Evolutionary conservation across 164 flowering plant genomes (phyloP).

Genomic region (Akebia trifoliata): DNA sequence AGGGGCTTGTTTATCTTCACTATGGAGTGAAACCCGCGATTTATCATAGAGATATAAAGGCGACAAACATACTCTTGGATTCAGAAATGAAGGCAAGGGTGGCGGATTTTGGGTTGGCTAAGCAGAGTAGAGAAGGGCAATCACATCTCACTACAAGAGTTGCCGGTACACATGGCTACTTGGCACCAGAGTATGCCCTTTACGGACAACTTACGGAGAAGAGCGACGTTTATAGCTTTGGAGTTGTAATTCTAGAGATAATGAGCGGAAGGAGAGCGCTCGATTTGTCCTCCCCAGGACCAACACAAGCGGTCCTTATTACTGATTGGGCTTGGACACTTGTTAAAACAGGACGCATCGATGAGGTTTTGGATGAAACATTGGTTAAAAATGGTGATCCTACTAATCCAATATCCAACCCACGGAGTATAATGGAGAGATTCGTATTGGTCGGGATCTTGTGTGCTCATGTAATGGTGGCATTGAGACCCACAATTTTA

Average conservation of each 20-base stretch:
- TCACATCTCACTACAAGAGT: conserved; percentile 86
- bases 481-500: conserved; percentile 63
- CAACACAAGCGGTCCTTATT: conserved; percentile 42
- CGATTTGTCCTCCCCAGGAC: conserved; percentile 41
- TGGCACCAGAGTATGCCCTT: conserved; percentile 85
- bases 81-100: conserved; percentile 69
- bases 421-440: conserved; percentile 59
- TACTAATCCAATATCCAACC: conserved; percentile 32
- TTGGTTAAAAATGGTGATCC: conserved; percentile 32
- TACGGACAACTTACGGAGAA: conserved; percentile 87
- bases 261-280: conserved; percentile 85
- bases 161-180: conserved; percentile 84
- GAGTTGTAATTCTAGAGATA: conserved; percentile 68
- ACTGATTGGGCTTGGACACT: conserved; percentile 88
- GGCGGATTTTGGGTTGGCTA: conserved; percentile 79
- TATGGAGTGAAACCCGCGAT: conserved; percentile 82
- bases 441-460: conserved; percentile 68
- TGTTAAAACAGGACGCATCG: conserved; percentile 52
- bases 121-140: conserved; percentile 65
- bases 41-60: conserved; percentile 74
- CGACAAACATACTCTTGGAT: conserved; percentile 74
- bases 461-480: conserved; percentile 92
- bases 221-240: conserved; percentile 87
- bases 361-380: conserved; percentile 45
- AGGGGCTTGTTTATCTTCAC: conserved; percentile 73